Conservation (phyloP, 2,329 filamentous ascomycete species). For the Calonectria fujianensis region DNA sequence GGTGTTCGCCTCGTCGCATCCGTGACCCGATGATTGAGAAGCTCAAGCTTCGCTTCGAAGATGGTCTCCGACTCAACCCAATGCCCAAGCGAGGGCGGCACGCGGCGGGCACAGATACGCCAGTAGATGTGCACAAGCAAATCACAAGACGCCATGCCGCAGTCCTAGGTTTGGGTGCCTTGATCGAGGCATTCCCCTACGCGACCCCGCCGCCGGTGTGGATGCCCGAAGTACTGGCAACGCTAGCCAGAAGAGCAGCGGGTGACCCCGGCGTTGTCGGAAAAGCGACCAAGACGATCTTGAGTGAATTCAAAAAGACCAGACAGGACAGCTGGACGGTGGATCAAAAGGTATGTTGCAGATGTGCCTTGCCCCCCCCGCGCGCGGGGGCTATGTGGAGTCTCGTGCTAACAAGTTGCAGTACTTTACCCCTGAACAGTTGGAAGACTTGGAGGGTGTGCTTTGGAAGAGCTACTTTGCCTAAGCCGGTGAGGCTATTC, state of each 20-base stretch:
- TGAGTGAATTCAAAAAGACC: slow-evolving; percentile 99
- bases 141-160: slow-evolving; percentile 91
- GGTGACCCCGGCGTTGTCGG: slow-evolving; percentile 94
- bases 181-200: slow-evolving; percentile 98
- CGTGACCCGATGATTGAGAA: slow-evolving; percentile 85
- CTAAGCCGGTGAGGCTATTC: slow-evolving; percentile 62
- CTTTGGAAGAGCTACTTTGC: slow-evolving; percentile 99
- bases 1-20: slow-evolving; percentile 89
- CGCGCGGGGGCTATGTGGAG: neutral
- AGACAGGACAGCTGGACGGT: slow-evolving; percentile 99
- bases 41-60: slow-evolving; percentile 87
- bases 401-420: slow-evolving; percentile 61
- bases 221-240: slow-evolving; percentile 95
- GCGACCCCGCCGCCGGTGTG: slow-evolving; percentile 92
- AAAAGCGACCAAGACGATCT: slow-evolving; percentile 93
- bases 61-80: slow-evolving; percentile 86
- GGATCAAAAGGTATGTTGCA: slow-evolving; percentile 89
- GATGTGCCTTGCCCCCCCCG: neutral
- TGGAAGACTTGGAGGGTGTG: slow-evolving; percentile 96
- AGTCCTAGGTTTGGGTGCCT: slow-evolving; percentile 90
- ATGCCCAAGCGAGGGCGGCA: slow-evolving; percentile 84
- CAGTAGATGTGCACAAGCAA: slow-evolving; percentile 82
- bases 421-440: slow-evolving; percentile 92
- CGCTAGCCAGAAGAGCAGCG: slow-evolving; percentile 88
- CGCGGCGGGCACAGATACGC: slow-evolving; percentile 79